Evolutionary conservation across 257 asterid species (phyloP), one percentile per base, ranked within the genome.

Genomic region (Nicotiana tabacum): DNA sequence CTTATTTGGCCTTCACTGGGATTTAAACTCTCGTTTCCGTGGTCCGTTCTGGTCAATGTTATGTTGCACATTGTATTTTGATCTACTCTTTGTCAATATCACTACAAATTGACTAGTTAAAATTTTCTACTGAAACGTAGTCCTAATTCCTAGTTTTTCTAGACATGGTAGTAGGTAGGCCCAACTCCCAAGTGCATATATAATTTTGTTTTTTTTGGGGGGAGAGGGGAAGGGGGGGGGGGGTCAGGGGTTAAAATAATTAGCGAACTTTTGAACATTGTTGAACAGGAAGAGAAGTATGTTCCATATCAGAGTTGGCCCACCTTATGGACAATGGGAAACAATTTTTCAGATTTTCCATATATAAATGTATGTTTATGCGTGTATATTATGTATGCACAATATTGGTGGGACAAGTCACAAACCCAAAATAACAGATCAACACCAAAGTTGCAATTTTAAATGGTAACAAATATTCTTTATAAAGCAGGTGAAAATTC

Each of bases 401-500:
- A 16, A 66, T 32, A 66, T 32, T 16, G 24, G 74, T 32, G 74
- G 48, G 74, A 66, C 74, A 66, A 32, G 74, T 32, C 21, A 66
- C 46, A 16, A 7, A 65, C 21, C 11, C 72, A 66, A 66, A 18
- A n/a, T 21, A 15, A 66, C 21, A 66, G 35, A 29, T 2, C 16
- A 13, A 64, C 69, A 5, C 37, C 5, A 39, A 32, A 11, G 74
- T 85, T 77, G 61, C 48, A 29, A 80, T 68, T 72, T 88, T 66
- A 85, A 32, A 78, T 30, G 46, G 33, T 53, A 15, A 66, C 81
- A 82, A 55, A 32, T 86, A 37, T 51, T 88, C 76, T 24, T 83
- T 37, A 82, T 82, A 88, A 84, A 89, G 81, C 92, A 91, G 96
- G 90, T 81, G 93, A 92, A 72, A 88, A 86, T 81, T 91, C 97